These are phyloP conservation scores for Stachybotrys elegans DNA, from an alignment of 2,329 filamentous ascomycete genomes.

Conservation along the genomic window DNA sequence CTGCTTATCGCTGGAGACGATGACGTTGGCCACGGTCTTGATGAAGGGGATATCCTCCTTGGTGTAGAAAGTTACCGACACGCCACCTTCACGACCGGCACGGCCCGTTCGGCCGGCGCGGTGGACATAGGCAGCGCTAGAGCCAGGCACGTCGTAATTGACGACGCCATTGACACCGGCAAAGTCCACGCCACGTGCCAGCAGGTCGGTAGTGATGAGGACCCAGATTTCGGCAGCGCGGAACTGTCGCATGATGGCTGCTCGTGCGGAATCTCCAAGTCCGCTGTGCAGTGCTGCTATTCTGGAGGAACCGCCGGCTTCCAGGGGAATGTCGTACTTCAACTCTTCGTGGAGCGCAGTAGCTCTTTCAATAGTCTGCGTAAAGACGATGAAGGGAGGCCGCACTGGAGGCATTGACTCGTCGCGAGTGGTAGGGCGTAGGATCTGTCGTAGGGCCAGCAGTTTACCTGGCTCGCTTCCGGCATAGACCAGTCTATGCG, in stretches of 20 bases:
- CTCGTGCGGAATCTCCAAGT: slow-evolving; percentile 69
- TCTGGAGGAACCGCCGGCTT: slow-evolving; percentile 77
- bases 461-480: slow-evolving; percentile 93
- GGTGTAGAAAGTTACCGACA: slow-evolving; percentile 92
- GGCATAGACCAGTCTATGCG: slow-evolving; percentile 84
- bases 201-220: slow-evolving; percentile 88
- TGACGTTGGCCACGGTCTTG: slow-evolving; percentile 90
- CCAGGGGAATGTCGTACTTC: slow-evolving; percentile 86
- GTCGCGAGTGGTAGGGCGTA: slow-evolving; percentile 63
- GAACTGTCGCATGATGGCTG: slow-evolving; percentile 82
- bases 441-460: slow-evolving; percentile 80
- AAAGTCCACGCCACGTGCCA: slow-evolving; percentile 92
- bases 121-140: slow-evolving; percentile 85
- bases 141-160: slow-evolving; percentile 96
- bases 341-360: slow-evolving; percentile 84
- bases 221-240: slow-evolving; percentile 92
- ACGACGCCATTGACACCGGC: slow-evolving; percentile 92
- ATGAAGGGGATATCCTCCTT: slow-evolving; percentile 88
- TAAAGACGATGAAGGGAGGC: slow-evolving; percentile 91
- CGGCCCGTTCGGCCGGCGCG: slow-evolving; percentile 87
- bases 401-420: slow-evolving; percentile 59
- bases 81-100: slow-evolving; percentile 79
- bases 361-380: slow-evolving; percentile 89
- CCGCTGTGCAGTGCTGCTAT: slow-evolving; percentile 89
- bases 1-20: slow-evolving; percentile 74